phyloP scores from a whole-genome alignment of 192 early-diverging fungal species.

The Rhizoclosmatium globosum region DNA sequence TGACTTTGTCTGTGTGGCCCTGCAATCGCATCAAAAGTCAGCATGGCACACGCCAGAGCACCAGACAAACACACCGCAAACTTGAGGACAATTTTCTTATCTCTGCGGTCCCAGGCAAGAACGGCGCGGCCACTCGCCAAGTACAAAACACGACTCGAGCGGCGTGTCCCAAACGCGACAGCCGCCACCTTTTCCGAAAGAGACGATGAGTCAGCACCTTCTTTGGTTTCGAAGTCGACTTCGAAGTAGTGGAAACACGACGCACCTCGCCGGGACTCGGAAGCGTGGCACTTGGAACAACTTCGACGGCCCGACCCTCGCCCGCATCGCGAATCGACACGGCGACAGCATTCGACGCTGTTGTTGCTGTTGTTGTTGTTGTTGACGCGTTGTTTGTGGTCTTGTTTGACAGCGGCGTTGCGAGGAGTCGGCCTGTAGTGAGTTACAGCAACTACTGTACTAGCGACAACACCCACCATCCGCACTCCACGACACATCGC shows the following conservation, averaged over 20 bases:
- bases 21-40: background rate
- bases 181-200: background rate
- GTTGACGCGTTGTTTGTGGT: too few species aligned
- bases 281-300: background rate
- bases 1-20: conserved; percentile 19
- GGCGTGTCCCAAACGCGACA: conserved; percentile 29
- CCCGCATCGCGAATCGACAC: background rate
- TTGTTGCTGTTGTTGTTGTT: too few species aligned
- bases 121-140: conserved; percentile 22
- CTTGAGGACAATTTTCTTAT: background rate
- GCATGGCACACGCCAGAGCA: background rate
- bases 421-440: background rate
- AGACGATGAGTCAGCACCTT: background rate
- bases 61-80: conserved; percentile 18
- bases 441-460: background rate
- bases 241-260: background rate
- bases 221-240: background rate
- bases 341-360: background rate
- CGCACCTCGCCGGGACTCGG: background rate
- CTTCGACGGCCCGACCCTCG: background rate
- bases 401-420: background rate
- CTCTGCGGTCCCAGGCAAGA: conserved; percentile 43
- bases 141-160: conserved; percentile 33
- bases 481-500: too few species aligned
- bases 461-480: too few species aligned